Evolutionary conservation across 2,329 filamentous ascomycete genomes (phyloP).

Genomic region (Talaromyces sp.): DNA sequence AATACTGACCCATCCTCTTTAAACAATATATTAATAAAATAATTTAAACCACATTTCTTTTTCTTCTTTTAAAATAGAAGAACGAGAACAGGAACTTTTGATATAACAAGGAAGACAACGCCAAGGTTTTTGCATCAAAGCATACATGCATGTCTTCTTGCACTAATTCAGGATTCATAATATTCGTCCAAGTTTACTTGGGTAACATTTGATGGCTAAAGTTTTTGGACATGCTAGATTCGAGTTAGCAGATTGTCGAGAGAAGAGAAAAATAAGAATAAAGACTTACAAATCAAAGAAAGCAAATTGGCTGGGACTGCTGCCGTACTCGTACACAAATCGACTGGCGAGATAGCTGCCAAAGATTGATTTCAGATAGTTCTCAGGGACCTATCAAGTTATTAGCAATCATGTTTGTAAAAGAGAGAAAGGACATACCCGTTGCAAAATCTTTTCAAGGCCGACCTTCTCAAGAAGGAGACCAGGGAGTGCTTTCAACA

Average conservation of each 20-base stretch:
- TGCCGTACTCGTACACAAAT: constrained; percentile 94
- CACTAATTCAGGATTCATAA: not conserved
- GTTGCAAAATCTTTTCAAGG: constrained; percentile 74
- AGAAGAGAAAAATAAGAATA: not conserved
- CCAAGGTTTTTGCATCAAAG: not conserved
- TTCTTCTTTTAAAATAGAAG: not conserved
- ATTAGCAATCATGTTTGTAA: not conserved
- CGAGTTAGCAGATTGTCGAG: not conserved
- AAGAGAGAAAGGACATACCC: constrained; percentile 48
- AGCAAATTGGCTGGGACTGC: constrained; percentile 87
- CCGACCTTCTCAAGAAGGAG: constrained; percentile 85
- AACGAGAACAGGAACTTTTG: not conserved
- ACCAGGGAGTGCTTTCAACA: constrained; percentile 78
- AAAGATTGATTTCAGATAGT: constrained; percentile 90
- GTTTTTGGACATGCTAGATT: constrained; percentile 32
- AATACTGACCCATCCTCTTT: not conserved
- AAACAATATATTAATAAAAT: not conserved
- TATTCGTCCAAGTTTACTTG: not conserved
- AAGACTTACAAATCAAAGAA: constrained; percentile 92
- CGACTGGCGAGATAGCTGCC: constrained; percentile 90
- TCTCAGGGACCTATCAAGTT: constrained; percentile 64
- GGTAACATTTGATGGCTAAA: constrained; percentile 1
- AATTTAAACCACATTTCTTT: not conserved
- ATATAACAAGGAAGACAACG: not conserved
- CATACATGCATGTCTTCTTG: not conserved